phyloP scores from a whole-genome alignment of 192 early-diverging fungal genomes.

The Tieghemiomyces parasiticus region DNA sequence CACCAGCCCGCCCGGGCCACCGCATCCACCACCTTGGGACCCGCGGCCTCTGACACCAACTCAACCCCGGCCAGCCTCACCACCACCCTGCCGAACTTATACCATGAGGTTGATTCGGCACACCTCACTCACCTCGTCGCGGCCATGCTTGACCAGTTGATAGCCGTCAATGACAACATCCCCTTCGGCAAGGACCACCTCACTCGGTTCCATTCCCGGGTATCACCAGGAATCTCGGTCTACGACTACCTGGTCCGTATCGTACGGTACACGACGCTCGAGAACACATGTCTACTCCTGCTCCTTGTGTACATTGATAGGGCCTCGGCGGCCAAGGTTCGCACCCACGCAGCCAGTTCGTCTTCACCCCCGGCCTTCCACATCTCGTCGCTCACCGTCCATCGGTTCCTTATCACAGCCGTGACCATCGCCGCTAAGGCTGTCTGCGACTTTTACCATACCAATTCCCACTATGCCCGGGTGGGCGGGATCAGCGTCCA shows the following conservation, averaged over 20 bases:
- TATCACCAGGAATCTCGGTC: constrained; percentile 73
- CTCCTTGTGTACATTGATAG: constrained; percentile 91
- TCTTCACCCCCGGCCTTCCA: constrained; percentile 71
- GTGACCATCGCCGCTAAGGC: constrained; percentile 76
- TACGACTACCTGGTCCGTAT: constrained; percentile 82
- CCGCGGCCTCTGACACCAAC: background rate
- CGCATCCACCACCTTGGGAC: background rate
- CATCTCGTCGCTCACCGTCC: constrained; percentile 84
- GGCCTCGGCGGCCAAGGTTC: no score
- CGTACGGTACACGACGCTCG: constrained; percentile 80
- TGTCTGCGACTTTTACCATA: constrained; percentile 86
- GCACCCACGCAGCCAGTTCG: no score
- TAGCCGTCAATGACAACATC: constrained; percentile 1
- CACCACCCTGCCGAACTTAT: background rate
- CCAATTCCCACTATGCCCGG: constrained; percentile 88
- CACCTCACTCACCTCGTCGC: background rate
- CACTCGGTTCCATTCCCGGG: constrained; percentile 91
- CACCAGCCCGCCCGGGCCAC: background rate
- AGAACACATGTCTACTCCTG: constrained; percentile 73
- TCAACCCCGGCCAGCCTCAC: background rate
- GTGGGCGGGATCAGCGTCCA: constrained; percentile 88
- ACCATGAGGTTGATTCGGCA: background rate
- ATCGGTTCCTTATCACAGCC: constrained; percentile 85
- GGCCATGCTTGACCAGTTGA: background rate
- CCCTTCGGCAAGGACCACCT: constrained; percentile 24